These are phyloP conservation scores for Pleurotus eryngii DNA, from an alignment of 768 basidiomycete genomes.

Conservation along the genomic window DNA sequence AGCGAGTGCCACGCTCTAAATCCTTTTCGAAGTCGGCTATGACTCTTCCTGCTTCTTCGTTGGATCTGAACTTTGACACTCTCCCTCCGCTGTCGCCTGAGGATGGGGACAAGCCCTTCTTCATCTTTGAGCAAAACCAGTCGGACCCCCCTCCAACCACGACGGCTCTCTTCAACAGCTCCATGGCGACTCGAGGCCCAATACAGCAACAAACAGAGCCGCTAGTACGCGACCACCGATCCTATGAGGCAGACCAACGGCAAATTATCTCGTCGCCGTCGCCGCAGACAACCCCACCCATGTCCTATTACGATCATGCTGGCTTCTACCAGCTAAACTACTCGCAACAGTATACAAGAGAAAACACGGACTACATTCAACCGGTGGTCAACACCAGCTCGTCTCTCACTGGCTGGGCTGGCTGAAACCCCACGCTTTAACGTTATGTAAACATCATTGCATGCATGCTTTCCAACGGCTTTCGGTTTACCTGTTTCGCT, in stretches of 20 bases:
- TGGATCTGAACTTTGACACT: slow-evolving; percentile 3
- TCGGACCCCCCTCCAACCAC: background rate
- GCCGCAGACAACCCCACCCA: background rate
- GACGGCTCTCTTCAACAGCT: background rate
- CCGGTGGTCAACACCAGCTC: slow-evolving; percentile 15
- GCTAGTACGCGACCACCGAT: background rate
- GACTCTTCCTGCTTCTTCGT: background rate
- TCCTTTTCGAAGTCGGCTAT: background rate
- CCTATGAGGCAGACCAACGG: background rate
- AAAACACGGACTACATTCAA: background rate
- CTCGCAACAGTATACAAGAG: background rate
- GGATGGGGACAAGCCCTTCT: slow-evolving; percentile 5
- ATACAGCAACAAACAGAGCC: background rate
- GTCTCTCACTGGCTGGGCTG: slow-evolving; percentile 50
- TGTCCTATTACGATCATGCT: background rate
- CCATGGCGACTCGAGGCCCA: background rate
- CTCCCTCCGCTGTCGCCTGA: slow-evolving; percentile 4
- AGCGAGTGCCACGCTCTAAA: background rate
- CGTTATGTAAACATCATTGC: slow-evolving; percentile 15
- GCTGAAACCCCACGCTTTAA: slow-evolving; percentile 20
- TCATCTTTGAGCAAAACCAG: slow-evolving; percentile 3
- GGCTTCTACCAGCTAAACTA: background rate
- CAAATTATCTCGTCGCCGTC: background rate
- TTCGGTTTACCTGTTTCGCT: background rate
- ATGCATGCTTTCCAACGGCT: background rate